Evolutionary conservation across 139 green algal species (phyloP), one percentile per base, ranked within the genome.

Genomic region (Volvox reticuliferus): DNA sequence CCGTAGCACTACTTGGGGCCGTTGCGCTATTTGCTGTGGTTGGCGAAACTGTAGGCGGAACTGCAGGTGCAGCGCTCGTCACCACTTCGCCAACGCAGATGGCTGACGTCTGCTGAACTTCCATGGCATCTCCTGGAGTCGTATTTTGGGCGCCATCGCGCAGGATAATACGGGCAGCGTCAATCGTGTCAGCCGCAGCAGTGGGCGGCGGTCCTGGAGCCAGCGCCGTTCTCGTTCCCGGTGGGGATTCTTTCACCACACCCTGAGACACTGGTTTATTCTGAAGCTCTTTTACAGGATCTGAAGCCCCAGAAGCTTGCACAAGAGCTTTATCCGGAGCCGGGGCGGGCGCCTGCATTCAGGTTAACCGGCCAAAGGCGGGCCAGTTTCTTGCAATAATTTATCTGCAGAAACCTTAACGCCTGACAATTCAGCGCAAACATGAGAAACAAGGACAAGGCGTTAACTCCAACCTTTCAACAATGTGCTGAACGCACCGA

Each of bases 341-440:
- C 19, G 36, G 36, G n/a, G 78, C 32, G 22, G 78, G 78, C 78
- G 36, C 78, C 78, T 84, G 78, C 78, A 67, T n/a, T 84, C 32
- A 32, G 78, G 78, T 84, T 35, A 84, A 84, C 16, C 76, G 24
- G 78, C 28, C 17, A 37, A 62, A 82, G 26, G 75, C 71, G 32
- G 21, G 32, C 24, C 21, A 32, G 71, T 79, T 79, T 79, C 71
- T 79, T 36, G 22, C 67, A 28, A 32, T 55, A 55, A 55, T 28
- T 5, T 12, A 26, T 12, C 22, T 75, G 24, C 67, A 75, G 14
- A 14, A 75, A 75, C 6, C 22, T 75, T 32, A 26, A 32, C 22
- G 67, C 24, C 24, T 32, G 22, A 75, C 67, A 75, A 14, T 12
- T 75, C 14, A 55, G 67, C 67, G 67, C 67, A 28, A 75, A 26